Base-by-base conservation (phyloP, 2,329 filamentous ascomycete species). In the Penicillium freii region DNA sequence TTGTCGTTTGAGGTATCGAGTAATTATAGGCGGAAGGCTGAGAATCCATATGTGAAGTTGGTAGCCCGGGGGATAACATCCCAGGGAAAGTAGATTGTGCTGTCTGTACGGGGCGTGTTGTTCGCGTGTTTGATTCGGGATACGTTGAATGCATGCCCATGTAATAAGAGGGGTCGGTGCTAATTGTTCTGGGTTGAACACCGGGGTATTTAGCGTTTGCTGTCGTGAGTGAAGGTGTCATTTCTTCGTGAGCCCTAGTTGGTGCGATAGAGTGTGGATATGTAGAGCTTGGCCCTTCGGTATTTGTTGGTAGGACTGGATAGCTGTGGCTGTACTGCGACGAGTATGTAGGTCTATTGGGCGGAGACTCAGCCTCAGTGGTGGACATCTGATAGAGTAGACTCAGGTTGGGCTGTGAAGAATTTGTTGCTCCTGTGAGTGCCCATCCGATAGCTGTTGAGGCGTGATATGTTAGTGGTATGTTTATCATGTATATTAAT, bases 361-460 rank as follows among this genome's bases (percentile, higher is more conserved):
- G 25, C 39, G 46, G 43, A 3, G 66, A 29, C 19, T 65, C 65
- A 4, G 62, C 49, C 13, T 70, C 71, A 1, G 66, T 55, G 23
- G 77, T 76, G 56, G 81, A 71, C 64, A 83, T 86, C 58, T 90
- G 87, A 70, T 91, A 95, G 69, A 95, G 84, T 55, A 93, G 82
- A 1, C 91, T 92, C 5, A 96, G 78, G 68, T 90, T 94, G 0
- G 91, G 91, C 61, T 87, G 92, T 1, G 90, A 88, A 4, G 90
- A 94, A 68, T 95, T 91, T 54, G 90, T 92, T 1, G 88, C 93
- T 15, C 91, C 91, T 0, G 91, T 91, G n/a, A 96, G 77, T 8
- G 90, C 92, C 88, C 90, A 95, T 1, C 90, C 91, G 57, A 95
- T 90, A 0, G 85, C 83, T 82, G 60, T 54, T 17, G 78, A 80